Conservation (phyloP, 768 basidiomycete genomes). For the Agrocybe chaxingu region DNA sequence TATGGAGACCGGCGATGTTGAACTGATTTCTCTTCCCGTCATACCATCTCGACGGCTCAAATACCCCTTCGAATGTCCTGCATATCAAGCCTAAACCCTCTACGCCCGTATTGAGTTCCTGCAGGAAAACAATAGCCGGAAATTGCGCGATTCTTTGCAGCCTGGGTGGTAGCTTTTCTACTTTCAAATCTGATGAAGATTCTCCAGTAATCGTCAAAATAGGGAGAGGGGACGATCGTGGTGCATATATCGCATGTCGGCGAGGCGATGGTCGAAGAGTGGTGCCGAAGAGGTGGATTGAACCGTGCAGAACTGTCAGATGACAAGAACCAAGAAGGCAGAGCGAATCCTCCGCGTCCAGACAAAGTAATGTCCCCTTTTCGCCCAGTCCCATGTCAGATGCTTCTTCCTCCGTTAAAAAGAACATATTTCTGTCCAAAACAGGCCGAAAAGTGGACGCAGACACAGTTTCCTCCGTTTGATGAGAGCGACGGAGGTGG, state of each 20-base stretch:
- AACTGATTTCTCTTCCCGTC: conserved; percentile 32
- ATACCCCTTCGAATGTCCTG: conserved; percentile 58
- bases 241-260: conserved; percentile 64
- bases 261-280: conserved; percentile 36
- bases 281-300: conserved; percentile 56
- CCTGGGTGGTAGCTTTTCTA: conserved; percentile 8
- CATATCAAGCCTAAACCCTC: conserved; percentile 66
- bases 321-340: conserved; percentile 67
- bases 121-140: conserved; percentile 48
- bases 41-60: conserved; percentile 50
- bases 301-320: conserved; percentile 61
- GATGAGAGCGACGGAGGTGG: conserved; percentile 3
- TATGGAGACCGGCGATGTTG: conserved; percentile 43
- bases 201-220: conserved; percentile 24
- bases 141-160: conserved; percentile 8
- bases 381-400: conserved; percentile 24
- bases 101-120: conserved; percentile 56
- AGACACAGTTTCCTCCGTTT: background rate
- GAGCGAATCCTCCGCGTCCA: conserved; percentile 49
- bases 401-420: conserved; percentile 37
- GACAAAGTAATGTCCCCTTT: conserved; percentile 35
- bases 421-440: conserved; percentile 42
- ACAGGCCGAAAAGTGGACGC: conserved; percentile 49
- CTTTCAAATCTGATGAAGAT: conserved; percentile 3
- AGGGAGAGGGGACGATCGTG: conserved; percentile 77